Evolutionary conservation across 306 rosid species (phyloP), one percentile per base, ranked within the genome.

Genomic region (Clitoria ternatea): DNA sequence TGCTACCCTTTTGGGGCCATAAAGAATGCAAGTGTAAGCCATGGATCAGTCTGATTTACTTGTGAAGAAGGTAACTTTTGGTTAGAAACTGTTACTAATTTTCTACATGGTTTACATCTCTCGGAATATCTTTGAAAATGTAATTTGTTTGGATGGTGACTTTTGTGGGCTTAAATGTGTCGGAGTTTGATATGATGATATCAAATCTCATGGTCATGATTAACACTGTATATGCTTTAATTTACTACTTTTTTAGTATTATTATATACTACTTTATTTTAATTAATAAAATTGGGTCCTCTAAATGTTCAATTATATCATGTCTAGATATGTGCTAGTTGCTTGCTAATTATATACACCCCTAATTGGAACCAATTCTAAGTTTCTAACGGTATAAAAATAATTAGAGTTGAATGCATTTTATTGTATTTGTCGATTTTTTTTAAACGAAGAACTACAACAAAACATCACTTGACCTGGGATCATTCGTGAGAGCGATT

Each of bases 191-290:
- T 37, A 64, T 26, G 26, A 20, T 64, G 24, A 56, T 63, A 36
- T 74, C 57, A 64, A 18, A 32, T 37, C 53, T 69, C 69, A 33
- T 79, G 30, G 68, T 74, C 60, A 60, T 50, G 55, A 15, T 79
- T 22, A 11, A 61, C 7, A 18, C 9, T 63, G 77, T 62, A 75
- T 59, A 75, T 69, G 63, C 50, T 66, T 65, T 27, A 35, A 26
- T 44, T 72, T 44, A 32, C 42, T 57, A 23, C 18, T 27, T 2
- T 2, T 3, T 18, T 33, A 14, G 7, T 42, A 3, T 15, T 29
- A 5, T 18, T 17, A 10, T 30, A 4, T 29, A 30, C 42, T 5
- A n/a, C n/a, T n/a, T n/a, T n/a, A n/a, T n/a, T n/a, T n/a, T n/a
- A n/a, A n/a, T 17, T 3, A 66, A 8, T 56, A 10, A 53, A 39